Evolutionary conservation across 1,284 basidiomycete species (phyloP).

Genomic region (Trichosporon sp.): DNA sequence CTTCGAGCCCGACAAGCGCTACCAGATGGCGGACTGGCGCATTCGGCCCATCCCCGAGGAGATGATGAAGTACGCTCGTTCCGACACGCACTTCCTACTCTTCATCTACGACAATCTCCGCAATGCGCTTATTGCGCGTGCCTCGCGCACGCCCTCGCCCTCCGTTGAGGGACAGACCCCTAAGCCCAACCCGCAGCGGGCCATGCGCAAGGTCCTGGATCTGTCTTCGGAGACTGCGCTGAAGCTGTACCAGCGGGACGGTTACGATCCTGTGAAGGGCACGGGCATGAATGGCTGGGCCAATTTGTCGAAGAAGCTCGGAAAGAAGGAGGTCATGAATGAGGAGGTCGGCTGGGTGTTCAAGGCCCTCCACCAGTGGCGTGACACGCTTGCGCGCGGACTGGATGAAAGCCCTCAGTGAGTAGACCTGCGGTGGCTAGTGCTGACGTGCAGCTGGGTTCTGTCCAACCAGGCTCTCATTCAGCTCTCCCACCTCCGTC

Average conservation of each 20-base stretch:
- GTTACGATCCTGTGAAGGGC: constrained; percentile 65
- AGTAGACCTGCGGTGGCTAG: constrained; percentile 28
- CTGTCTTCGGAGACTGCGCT: constrained; percentile 70
- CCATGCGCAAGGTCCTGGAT: constrained; percentile 56
- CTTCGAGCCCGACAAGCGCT: constrained; percentile 90
- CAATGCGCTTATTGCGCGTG: constrained; percentile 66
- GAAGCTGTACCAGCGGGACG: constrained; percentile 62
- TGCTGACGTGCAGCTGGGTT: constrained; percentile 46
- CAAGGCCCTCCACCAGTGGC: constrained; percentile 73
- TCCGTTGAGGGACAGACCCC: constrained; percentile 12
- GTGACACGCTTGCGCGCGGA: constrained; percentile 71
- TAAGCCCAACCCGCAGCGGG: constrained; percentile 32
- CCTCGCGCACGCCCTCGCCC: constrained; percentile 36
- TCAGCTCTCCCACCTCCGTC: constrained; percentile 58
- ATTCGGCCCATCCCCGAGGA: constrained; percentile 82
- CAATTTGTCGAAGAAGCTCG: constrained; percentile 70
- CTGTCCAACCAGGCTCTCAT: constrained; percentile 69
- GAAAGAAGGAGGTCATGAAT: constrained; percentile 56
- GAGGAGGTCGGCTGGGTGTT: constrained; percentile 62
- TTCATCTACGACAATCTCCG: constrained; percentile 92
- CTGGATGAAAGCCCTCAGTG: constrained; percentile 84
- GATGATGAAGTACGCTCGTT: constrained; percentile 88
- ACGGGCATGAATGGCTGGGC: constrained; percentile 69
- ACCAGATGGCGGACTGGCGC: constrained; percentile 95
- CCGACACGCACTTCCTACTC: constrained; percentile 91